Evolutionary conservation across 352 stramenopile species (phyloP).

Genomic region (Thalassiosira hispida): DNA sequence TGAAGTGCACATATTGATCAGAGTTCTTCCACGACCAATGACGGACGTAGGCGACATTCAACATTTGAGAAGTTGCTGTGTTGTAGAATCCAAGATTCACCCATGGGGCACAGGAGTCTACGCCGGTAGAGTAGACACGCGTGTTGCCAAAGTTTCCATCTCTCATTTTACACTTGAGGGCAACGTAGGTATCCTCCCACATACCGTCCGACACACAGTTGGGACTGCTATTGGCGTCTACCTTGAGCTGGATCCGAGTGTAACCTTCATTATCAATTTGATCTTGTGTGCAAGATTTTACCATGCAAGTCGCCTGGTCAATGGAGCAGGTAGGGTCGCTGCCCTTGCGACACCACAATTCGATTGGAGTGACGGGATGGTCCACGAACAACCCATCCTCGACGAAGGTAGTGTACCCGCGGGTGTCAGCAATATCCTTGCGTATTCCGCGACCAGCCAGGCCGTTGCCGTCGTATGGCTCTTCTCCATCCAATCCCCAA

Average conservation of each 20-base stretch:
- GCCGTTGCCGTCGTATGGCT: not conserved
- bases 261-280: slow-evolving; percentile 7
- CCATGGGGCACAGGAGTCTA: slow-evolving; percentile 23
- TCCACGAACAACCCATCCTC: slow-evolving; percentile 3
- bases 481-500: not conserved
- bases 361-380: not conserved
- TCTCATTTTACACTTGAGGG: not conserved
- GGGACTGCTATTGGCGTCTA: not conserved
- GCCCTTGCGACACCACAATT: not conserved
- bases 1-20: not conserved
- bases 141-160: not conserved
- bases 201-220: not conserved
- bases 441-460: not conserved
- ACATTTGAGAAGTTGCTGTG: not conserved
- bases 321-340: not conserved
- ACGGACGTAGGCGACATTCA: not conserved
- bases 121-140: not conserved
- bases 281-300: not conserved
- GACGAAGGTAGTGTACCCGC: slow-evolving; percentile 20
- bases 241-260: slow-evolving; percentile 2
- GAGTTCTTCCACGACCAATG: not conserved
- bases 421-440: not conserved
- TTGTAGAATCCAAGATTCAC: not conserved
- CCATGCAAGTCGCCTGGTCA: slow-evolving; percentile 9
- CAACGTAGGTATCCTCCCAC: not conserved